These are phyloP conservation scores for Chrysanthemum seticuspe DNA, from an alignment of 129 eudicot genomes.

Conservation along the genomic window DNA sequence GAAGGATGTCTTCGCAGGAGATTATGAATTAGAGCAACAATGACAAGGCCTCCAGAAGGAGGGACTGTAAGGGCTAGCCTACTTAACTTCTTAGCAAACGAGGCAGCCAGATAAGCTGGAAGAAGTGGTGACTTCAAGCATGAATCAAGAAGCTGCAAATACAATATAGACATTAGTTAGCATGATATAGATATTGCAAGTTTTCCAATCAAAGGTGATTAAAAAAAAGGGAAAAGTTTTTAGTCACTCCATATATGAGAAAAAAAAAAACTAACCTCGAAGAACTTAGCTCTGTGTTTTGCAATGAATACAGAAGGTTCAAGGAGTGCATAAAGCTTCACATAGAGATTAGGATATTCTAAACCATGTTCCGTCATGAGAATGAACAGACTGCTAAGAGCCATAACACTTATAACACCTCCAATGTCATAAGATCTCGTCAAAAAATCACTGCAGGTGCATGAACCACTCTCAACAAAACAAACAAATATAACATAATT, in stretches of 20 bases:
- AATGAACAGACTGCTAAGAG: conserved; percentile 79
- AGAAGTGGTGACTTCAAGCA: conserved; percentile 94
- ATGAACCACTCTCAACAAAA: conserved; percentile 4
- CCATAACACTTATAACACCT: conserved; percentile 97
- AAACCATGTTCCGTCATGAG: conserved; percentile 90
- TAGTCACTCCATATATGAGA: not conserved
- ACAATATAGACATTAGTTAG: conserved; percentile 13
- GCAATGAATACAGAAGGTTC: conserved; percentile 91
- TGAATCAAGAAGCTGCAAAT: conserved; percentile 79
- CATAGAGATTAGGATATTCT: conserved; percentile 86
- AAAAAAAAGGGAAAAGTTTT: not conserved
- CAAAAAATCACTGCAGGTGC: conserved; percentile 87
- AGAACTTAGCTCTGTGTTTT: conserved; percentile 83
- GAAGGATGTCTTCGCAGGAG: conserved; percentile 89
- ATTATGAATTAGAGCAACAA: conserved; percentile 82
- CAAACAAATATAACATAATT: not conserved
- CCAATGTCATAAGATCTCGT: conserved; percentile 94
- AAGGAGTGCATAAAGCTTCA: conserved; percentile 76
- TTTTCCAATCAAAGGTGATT: not conserved
- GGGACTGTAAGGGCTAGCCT: conserved; percentile 77
- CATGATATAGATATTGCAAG: not conserved
- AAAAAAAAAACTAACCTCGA: conserved; percentile 50
- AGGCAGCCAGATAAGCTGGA: conserved; percentile 91
- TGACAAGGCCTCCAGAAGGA: conserved; percentile 78
- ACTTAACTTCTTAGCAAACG: conserved; percentile 88